phyloP scores from a whole-genome alignment of 2,329 filamentous ascomycete species.

The Dactylellina drechsleri region DNA sequence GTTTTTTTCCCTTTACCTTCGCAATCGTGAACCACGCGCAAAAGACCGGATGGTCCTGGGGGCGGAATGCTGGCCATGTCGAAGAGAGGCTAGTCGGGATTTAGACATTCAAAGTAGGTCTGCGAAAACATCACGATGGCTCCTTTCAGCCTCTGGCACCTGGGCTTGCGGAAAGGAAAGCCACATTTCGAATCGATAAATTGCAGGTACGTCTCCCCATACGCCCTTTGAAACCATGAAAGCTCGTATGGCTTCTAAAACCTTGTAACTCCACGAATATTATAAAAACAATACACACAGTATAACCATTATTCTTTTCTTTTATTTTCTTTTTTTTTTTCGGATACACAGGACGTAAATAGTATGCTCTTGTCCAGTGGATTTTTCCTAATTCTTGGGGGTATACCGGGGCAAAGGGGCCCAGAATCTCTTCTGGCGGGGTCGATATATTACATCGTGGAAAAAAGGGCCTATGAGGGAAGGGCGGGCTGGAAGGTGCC shows the following conservation, averaged over 20 bases:
- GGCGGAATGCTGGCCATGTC: slow-evolving; percentile 40
- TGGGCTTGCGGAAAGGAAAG: slow-evolving; percentile 48
- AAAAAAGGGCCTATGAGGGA: slow-evolving; percentile 7
- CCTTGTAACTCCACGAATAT: slow-evolving; percentile 52
- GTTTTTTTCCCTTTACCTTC: slow-evolving; percentile 32
- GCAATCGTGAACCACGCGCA: slow-evolving; percentile 44
- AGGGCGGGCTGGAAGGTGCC: slow-evolving; percentile 33
- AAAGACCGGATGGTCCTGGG: slow-evolving; percentile 54
- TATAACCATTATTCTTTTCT: slow-evolving; percentile 21
- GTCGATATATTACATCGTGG: slow-evolving; percentile 16
- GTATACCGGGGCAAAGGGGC: slow-evolving; percentile 21
- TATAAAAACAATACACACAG: slow-evolving; percentile 39
- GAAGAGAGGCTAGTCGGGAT: slow-evolving; percentile 26
- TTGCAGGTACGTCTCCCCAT: slow-evolving; percentile 52
- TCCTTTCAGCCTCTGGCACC: slow-evolving; percentile 53
- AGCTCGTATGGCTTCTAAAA: slow-evolving; percentile 47
- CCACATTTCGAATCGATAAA: slow-evolving; percentile 55
- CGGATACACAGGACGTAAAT: background rate
- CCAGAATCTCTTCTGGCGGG: background rate
- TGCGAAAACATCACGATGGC: slow-evolving; percentile 52
- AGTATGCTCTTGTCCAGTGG: background rate
- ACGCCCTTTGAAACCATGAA: slow-evolving; percentile 54
- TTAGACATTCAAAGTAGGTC: slow-evolving; percentile 27
- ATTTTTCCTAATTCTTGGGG: slow-evolving; percentile 17
- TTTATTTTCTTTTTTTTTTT: slow-evolving; percentile 10